Evolutionary conservation across 306 rosid species (phyloP), one percentile per base, ranked within the genome.

Genomic region (Corylus americana): DNA sequence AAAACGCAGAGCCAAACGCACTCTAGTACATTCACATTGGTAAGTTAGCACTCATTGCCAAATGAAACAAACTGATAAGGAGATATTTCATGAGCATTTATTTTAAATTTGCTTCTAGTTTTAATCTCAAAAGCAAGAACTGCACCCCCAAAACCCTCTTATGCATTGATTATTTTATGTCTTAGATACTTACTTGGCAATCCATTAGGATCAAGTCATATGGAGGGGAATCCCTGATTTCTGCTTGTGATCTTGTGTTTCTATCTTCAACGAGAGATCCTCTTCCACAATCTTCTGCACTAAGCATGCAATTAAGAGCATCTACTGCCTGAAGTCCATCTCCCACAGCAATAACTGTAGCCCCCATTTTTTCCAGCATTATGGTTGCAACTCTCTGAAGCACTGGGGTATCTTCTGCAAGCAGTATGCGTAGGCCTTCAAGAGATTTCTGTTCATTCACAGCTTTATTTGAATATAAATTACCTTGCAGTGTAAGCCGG

Each of bases 291-390:
- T 90, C 91, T 81, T 85, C 97, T 22, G 77, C 79, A 39, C 73
- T 70, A 20, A 80, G 75, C 91, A 77, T 79, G 79, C 82, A 79
- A 63, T 80, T 81, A 39, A 96, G 86, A 78, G 98, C 94, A 8
- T 96, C 99, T n/a, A 96, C 97, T 69, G 98, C 96, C 76, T 85
- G 97, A 81, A 88, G 85, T 73, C 99, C 99, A 58, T 96, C 99
- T 51, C 96, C 94, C 27, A 89, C 97, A 39, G 96, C 96, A 57
- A 92, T 83, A 66, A 91, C 99, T 39, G 74, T 64, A 25, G 99
- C 99, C 83, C 99, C 98, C 97, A 96, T 91, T 84, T 93, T 96
- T 76, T 96, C 98, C 17, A 96, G 97, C 99, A 96, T 96, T 85
- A 91, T 96, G 61, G 91, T 93, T 58, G 99, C 97, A 37, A 96